phyloP scores from a whole-genome alignment of 2,329 filamentous ascomycete genomes.

The Bipolaris oryzae region DNA sequence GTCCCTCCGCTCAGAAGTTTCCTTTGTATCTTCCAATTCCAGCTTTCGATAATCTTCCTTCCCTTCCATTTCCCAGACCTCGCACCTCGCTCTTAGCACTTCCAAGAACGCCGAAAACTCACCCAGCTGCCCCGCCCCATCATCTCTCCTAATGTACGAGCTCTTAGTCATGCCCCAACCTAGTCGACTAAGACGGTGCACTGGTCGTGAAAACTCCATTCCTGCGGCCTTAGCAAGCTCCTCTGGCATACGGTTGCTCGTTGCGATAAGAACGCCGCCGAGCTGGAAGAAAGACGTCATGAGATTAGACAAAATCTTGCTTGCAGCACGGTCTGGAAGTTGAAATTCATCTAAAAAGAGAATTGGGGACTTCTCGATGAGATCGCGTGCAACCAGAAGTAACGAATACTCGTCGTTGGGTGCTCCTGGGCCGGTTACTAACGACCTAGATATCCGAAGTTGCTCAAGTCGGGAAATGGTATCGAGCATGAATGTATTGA shows the following conservation, averaged over 20 bases:
- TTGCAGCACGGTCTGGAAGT: conserved; percentile 76
- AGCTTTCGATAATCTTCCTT: conserved; percentile 70
- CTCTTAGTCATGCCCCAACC: conserved; percentile 54
- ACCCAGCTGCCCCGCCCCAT: conserved; percentile 57
- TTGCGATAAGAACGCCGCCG: conserved; percentile 79
- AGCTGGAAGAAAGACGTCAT: conserved; percentile 82
- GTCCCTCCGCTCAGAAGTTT: background rate
- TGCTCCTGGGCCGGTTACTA: conserved; percentile 16
- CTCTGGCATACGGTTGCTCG: conserved; percentile 83
- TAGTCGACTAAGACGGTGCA: conserved; percentile 49
- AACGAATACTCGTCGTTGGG: conserved; percentile 68
- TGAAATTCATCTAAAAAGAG: conserved; percentile 85
- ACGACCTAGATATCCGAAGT: conserved; percentile 56
- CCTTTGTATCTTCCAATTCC: conserved; percentile 34
- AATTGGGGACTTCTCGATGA: conserved; percentile 75
- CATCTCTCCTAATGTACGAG: conserved; percentile 52
- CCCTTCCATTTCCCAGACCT: conserved; percentile 84
- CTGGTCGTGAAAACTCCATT: conserved; percentile 66
- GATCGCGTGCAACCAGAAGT: conserved; percentile 74
- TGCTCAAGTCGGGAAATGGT: conserved; percentile 73
- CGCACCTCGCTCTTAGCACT: conserved; percentile 76
- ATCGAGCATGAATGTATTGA: conserved; percentile 86
- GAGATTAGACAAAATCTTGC: conserved; percentile 78
- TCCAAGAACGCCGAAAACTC: conserved; percentile 80
- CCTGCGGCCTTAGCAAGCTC: conserved; percentile 78